Percentiles rank a stretch among this genome's conserved stretches.
These are phyloP conservation scores for Solanum hybrid DNA, from an alignment of 305 asterid genomes.

Conservation along the genomic window DNA sequence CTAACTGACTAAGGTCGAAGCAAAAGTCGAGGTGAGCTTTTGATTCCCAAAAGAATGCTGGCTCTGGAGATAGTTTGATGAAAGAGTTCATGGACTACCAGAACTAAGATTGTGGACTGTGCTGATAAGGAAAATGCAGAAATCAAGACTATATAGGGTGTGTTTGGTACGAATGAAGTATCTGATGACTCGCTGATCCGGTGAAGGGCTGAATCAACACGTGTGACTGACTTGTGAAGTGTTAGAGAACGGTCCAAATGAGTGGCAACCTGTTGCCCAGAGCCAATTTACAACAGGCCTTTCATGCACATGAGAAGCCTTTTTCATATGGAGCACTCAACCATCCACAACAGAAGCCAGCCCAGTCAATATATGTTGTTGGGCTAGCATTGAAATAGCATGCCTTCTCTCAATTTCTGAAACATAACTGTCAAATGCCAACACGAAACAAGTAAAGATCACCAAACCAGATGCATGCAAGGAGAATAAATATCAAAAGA, in stretches of 20 bases:
- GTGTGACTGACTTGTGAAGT: constrained; percentile 80
- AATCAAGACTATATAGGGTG: neutral
- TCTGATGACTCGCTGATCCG: constrained; percentile 84
- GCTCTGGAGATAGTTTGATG: neutral
- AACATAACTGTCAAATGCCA: constrained; percentile 55
- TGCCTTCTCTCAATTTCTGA: constrained; percentile 89
- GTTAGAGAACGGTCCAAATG: constrained; percentile 97
- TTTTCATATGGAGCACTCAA: constrained; percentile 88
- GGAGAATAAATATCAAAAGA: neutral
- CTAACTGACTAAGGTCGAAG: neutral
- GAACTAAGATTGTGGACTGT: neutral
- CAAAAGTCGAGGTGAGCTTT: neutral
- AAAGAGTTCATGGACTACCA: neutral
- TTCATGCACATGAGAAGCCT: constrained; percentile 84
- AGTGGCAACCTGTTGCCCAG: constrained; percentile 95
- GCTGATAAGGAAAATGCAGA: neutral
- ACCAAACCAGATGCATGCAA: neutral
- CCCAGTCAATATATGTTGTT: constrained; percentile 87
- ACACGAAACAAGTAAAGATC: neutral
- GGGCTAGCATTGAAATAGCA: constrained; percentile 71
- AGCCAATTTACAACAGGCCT: constrained; percentile 93
- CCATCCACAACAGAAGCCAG: constrained; percentile 90
- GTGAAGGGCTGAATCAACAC: constrained; percentile 90
- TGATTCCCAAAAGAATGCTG: neutral
- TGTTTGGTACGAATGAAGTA: constrained; percentile 10